phyloP scores from a whole-genome alignment of 495 filamentous ascomycete genomes.

The Aspergillus saccharolyticus region DNA sequence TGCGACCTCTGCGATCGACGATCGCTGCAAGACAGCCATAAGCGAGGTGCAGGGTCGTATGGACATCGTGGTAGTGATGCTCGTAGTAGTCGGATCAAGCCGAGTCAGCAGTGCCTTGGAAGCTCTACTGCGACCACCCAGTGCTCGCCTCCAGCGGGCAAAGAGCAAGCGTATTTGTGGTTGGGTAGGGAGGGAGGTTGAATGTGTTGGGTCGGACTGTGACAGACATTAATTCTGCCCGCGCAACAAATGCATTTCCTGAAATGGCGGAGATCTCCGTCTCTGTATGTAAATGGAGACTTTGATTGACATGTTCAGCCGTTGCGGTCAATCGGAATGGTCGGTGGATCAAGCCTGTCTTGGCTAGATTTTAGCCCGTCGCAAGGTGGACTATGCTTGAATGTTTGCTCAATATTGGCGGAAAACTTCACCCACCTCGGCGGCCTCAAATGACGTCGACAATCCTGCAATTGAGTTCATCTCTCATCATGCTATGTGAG shows the following conservation, averaged over 20 bases:
- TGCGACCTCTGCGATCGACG: not conserved
- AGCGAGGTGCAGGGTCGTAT: not conserved
- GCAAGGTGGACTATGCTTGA: not conserved
- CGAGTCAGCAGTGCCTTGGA: not conserved
- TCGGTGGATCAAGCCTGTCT: constrained; percentile 1
- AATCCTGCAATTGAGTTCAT: not conserved
- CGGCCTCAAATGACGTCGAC: not conserved
- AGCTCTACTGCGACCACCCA: too few species aligned
- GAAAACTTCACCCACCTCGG: not conserved
- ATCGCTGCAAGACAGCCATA: not conserved
- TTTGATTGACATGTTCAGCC: constrained; percentile 2
- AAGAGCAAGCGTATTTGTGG: too few species aligned
- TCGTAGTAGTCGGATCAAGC: not conserved
- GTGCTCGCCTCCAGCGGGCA: not conserved
- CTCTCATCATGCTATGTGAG: not conserved
- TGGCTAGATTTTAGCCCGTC: constrained; percentile 5
- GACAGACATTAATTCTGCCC: too few species aligned
- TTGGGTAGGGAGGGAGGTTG: not conserved
- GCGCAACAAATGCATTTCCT: not conserved
- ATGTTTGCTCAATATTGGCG: not conserved
- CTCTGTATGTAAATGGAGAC: not conserved
- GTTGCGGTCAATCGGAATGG: constrained; percentile 4
- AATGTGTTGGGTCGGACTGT: too few species aligned
- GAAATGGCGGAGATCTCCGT: not conserved
- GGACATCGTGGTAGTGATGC: too few species aligned